Evolutionary conservation across 148 eudicot genomes (phyloP).

Genomic region (Diospyros kaki): DNA sequence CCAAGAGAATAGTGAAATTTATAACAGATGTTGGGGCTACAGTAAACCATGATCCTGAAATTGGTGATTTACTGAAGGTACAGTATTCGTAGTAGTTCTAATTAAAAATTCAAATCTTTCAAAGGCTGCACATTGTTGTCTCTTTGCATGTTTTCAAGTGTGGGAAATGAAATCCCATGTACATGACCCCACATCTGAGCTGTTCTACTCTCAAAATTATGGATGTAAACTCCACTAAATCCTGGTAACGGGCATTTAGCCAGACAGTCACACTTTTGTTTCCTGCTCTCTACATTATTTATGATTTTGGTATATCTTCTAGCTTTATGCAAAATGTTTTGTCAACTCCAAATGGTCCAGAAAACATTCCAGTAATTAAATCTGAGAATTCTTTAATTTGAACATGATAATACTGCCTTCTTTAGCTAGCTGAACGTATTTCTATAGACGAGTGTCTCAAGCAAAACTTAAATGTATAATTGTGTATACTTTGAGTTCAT

Average conservation of each 20-base stretch:
- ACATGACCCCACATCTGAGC: not conserved
- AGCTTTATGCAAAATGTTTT: not conserved
- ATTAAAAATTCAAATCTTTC: not conserved
- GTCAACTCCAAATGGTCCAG: not conserved
- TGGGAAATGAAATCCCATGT: too few relatives aligned
- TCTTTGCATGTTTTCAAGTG: not conserved
- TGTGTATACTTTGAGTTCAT: not conserved
- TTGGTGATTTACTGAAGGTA: slow-evolving; percentile 92
- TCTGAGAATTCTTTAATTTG: not conserved
- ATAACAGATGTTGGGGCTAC: slow-evolving; percentile 89
- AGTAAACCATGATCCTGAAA: slow-evolving; percentile 85
- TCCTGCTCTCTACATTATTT: not conserved
- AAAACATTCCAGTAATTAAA: not conserved
- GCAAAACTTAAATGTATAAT: not conserved
- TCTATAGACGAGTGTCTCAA: not conserved
- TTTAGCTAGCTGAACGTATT: not conserved
- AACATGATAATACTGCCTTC: not conserved
- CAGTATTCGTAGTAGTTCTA: not conserved
- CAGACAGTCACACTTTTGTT: not conserved
- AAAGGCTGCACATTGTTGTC: not conserved
- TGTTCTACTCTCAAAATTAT: not conserved
- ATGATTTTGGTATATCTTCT: not conserved
- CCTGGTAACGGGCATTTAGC: not conserved
- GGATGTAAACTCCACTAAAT: not conserved
- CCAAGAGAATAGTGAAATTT: slow-evolving; percentile 93